Evolutionary conservation across 2,329 filamentous ascomycete species (phyloP).

Genomic region (Podosphaera xanthii): DNA sequence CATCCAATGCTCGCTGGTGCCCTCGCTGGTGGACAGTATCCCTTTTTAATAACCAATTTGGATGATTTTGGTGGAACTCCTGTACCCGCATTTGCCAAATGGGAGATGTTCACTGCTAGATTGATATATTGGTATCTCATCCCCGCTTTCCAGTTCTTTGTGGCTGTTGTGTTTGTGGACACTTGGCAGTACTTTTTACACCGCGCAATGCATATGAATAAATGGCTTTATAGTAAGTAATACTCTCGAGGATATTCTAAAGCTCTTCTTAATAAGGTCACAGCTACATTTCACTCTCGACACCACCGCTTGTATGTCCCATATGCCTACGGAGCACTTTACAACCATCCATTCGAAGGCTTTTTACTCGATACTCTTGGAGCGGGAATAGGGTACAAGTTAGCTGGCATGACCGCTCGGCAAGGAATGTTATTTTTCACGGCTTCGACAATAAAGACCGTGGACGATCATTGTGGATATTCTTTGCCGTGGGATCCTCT

Average conservation of each 20-base stretch:
- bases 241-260: background rate
- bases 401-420: conserved; percentile 59
- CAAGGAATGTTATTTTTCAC: conserved; percentile 82
- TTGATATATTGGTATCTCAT: conserved; percentile 59
- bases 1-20: conserved; percentile 55
- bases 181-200: conserved; percentile 98
- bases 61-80: conserved; percentile 26
- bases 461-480: conserved; percentile 95
- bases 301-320: conserved; percentile 95
- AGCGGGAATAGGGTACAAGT: conserved; percentile 61
- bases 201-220: conserved; percentile 90
- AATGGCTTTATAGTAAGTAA: conserved; percentile 76
- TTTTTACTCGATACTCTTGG: conserved; percentile 84
- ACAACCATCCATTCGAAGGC: conserved; percentile 89
- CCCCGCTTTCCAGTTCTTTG: conserved; percentile 52
- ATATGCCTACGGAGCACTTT: conserved; percentile 88
- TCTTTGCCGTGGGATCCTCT: conserved; percentile 87
- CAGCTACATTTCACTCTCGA: conserved; percentile 74
- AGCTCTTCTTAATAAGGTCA: conserved; percentile 7
- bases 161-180: conserved; percentile 60
- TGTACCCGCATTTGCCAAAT: conserved; percentile 54
- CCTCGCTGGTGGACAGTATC: conserved; percentile 62
- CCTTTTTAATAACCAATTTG: conserved; percentile 38
- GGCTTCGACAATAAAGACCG: conserved; percentile 78
- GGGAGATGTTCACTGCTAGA: conserved; percentile 58